Conservation (phyloP, 345 rosid genomes). For the Pistacia vera region DNA sequence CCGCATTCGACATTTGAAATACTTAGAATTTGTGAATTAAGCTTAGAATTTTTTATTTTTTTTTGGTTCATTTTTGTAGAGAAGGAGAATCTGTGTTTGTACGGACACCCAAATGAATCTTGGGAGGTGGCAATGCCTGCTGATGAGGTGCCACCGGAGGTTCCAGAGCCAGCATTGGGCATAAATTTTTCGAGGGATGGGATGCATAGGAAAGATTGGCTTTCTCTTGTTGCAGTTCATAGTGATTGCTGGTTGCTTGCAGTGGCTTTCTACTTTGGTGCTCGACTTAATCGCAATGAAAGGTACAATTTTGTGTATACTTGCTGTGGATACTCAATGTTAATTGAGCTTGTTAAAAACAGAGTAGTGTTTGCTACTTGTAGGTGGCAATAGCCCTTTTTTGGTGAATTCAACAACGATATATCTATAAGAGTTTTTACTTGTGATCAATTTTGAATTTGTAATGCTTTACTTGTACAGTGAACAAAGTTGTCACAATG, state of each 20-base stretch:
- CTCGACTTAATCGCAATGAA: slow-evolving; percentile 72
- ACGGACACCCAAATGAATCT: slow-evolving; percentile 72
- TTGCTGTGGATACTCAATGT: neutral
- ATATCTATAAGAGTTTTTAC: neutral
- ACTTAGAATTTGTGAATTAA: neutral
- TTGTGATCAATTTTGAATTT: too few species aligned
- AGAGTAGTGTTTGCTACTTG: neutral
- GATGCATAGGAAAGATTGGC: slow-evolving; percentile 82
- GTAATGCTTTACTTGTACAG: neutral
- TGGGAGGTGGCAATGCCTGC: slow-evolving; percentile 87
- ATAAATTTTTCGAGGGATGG: slow-evolving; percentile 87
- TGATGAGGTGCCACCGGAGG: slow-evolving; percentile 84
- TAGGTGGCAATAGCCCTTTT: neutral
- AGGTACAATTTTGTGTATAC: slow-evolving; percentile 37
- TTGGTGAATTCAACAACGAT: neutral
- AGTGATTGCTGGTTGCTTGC: slow-evolving; percentile 86
- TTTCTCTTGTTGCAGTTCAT: slow-evolving; percentile 78
- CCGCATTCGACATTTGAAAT: neutral
- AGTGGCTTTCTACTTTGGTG: slow-evolving; percentile 80
- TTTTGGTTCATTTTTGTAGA: slow-evolving; percentile 31
- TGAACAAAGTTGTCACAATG: neutral
- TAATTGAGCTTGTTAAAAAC: neutral
- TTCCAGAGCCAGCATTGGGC: slow-evolving; percentile 88
- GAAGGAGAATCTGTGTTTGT: slow-evolving; percentile 78
- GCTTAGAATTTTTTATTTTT: neutral